phyloP scores from a whole-genome alignment of 148 eudicot genomes.

The Rhododendron ferrugineum region DNA sequence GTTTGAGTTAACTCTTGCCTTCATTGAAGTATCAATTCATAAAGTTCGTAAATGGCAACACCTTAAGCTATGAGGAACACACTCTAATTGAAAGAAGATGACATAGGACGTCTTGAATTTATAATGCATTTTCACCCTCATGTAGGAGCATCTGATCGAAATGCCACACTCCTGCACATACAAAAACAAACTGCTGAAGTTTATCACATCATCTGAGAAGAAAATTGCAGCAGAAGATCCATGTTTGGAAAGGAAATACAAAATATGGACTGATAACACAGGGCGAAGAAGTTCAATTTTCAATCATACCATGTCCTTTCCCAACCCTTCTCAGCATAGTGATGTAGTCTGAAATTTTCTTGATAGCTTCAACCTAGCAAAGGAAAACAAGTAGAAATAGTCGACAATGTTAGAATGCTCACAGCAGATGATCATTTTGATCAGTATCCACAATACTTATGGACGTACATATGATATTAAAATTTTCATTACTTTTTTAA shows the following conservation, averaged over 20 bases:
- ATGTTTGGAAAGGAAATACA: not conserved
- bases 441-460: not conserved
- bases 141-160: slow-evolving; percentile 70
- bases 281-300: not conserved
- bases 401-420: not conserved
- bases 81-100: no score
- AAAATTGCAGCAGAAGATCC: not conserved
- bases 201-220: not conserved
- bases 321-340: slow-evolving; percentile 72
- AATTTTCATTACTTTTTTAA: no score
- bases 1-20: no score
- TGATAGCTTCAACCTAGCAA: slow-evolving; percentile 69
- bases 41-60: no score
- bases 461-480: no score
- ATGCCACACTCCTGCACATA: slow-evolving; percentile 81
- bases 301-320: slow-evolving; percentile 71
- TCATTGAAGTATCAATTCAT: no score
- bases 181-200: no score
- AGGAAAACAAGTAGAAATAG: not conserved
- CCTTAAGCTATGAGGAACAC: no score
- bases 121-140: slow-evolving; percentile 14
- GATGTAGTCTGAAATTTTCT: slow-evolving; percentile 74
- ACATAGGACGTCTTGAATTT: no score
- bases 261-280: not conserved
- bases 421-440: not conserved